Base-by-base conservation (phyloP, 2,329 filamentous ascomycete species). In the Ceratocystis diversiconidia region DNA sequence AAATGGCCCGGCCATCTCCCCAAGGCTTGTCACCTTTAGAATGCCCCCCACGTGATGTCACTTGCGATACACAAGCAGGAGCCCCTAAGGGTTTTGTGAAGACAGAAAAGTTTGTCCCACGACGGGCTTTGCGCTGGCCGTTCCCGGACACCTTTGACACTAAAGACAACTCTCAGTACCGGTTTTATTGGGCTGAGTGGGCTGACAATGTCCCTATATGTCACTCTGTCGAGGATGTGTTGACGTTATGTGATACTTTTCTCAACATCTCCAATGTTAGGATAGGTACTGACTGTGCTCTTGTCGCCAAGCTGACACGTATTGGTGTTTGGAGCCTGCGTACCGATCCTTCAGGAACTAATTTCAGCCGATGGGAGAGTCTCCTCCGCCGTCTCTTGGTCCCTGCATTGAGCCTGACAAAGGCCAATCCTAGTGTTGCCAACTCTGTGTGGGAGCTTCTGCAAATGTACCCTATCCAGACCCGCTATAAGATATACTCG, bases 141-240 rank as follows among this genome's bases (percentile, higher is more conserved):
- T 87, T 88, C 70, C 84, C 90, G 4, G 92, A 96, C 70, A 86
- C 84, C 70, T 81, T 81, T 69, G 89, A 94, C 71, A 85, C 84
- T 30, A 86, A 85, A 65, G 89, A 91, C 70, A 86, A 86, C 22
- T 81, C 82, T n/a, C 83, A 88, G 63, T 97, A 96, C 73, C 85
- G 88, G 43, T 97, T 95, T 73, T 99, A 99, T 74, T 96, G 94
- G 86, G 91, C 96, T 67, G 94, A 97, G 70, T 99, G 94, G 94
- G 82, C 86, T 1, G 92, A 97, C 74, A 95, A 94, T 69, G 81
- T 99, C 59, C 95, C 94, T 0, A 78, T 96, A 22, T 99, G 94
- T 72, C 92, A 95, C 73, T 88, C 80, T 1, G 85, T 96, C 5
- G 90, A 96, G 68, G 94, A 99, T 72, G 82, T 99, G 15, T 94